Evolutionary conservation across 1,139 yeast species (phyloP).

Genomic region (Nematodospora anomalae): DNA sequence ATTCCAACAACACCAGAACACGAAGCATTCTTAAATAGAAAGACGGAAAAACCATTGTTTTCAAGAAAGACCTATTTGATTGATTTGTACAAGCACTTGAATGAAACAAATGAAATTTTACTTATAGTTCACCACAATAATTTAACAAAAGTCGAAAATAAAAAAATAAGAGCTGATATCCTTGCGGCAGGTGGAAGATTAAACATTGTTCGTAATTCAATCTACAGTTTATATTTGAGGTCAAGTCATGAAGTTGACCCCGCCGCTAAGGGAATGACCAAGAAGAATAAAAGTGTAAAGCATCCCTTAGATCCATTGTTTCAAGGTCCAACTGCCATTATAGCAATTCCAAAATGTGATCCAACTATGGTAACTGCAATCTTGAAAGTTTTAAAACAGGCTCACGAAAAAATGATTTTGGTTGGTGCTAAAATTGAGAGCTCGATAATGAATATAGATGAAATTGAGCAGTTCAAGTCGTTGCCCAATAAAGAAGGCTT

Average conservation of each 20-base stretch:
- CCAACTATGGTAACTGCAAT: constrained; percentile 67
- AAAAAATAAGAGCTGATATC: constrained; percentile 60
- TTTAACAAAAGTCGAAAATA: constrained; percentile 67
- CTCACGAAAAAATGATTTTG: constrained; percentile 72
- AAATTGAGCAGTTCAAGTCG: constrained; percentile 64
- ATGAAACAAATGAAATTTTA: constrained; percentile 67
- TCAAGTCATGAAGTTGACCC: constrained; percentile 73
- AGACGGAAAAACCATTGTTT: constrained; percentile 50
- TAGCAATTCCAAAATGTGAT: constrained; percentile 64
- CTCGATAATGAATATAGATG: constrained; percentile 50
- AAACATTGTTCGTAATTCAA: constrained; percentile 57
- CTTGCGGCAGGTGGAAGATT: constrained; percentile 63
- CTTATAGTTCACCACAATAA: constrained; percentile 85
- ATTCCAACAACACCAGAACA: constrained; percentile 12
- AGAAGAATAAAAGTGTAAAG: constrained; percentile 38
- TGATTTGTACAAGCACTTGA: constrained; percentile 71
- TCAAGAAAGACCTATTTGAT: constrained; percentile 83
- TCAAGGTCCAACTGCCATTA: constrained; percentile 85
- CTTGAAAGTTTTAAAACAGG: constrained; percentile 57
- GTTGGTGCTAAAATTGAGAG: constrained; percentile 81
- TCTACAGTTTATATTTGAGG: constrained; percentile 76
- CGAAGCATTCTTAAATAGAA: constrained; percentile 22
- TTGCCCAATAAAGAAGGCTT: constrained; percentile 71
- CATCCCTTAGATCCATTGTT: constrained; percentile 75
- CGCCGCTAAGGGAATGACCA: constrained; percentile 57